A percentile compares a stretch with the other conserved stretches of the same genome.
Conservation (phyloP, 768 basidiomycete genomes). For the Podaxis mareebaensis region DNA sequence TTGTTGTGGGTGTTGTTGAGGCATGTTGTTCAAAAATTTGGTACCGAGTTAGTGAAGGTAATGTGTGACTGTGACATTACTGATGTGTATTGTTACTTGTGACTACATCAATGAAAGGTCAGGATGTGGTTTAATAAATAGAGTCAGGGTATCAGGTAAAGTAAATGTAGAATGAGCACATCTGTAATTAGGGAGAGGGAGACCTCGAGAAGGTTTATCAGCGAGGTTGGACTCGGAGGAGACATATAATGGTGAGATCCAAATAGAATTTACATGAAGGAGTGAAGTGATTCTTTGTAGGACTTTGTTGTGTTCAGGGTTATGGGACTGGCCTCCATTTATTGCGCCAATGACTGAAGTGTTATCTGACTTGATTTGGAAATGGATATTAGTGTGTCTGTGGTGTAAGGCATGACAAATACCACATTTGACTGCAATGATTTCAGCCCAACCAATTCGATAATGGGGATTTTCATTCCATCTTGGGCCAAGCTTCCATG, state of each 20-base stretch:
- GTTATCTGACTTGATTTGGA: constrained; percentile 35
- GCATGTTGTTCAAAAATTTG: no score
- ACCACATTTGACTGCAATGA: constrained; percentile 20
- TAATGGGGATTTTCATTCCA: constrained; percentile 20
- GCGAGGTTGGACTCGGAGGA: constrained; percentile 14
- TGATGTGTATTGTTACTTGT: no score
- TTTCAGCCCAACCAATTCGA: constrained; percentile 26
- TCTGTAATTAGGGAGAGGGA: neutral
- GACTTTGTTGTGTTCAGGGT: constrained; percentile 20
- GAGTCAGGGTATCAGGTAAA: no score
- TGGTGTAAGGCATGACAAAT: constrained; percentile 1
- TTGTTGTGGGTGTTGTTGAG: no score
- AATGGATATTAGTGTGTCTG: constrained; percentile 21
- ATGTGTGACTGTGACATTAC: no score
- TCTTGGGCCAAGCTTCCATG: constrained; percentile 21
- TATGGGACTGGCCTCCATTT: constrained; percentile 20
- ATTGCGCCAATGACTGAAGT: constrained; percentile 32
- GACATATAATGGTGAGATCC: constrained; percentile 9
- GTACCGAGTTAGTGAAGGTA: no score
- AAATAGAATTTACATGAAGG: constrained; percentile 7
- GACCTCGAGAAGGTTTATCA: constrained; percentile 15
- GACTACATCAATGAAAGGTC: no score
- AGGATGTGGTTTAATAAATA: no score
- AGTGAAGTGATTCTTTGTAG: constrained; percentile 17
- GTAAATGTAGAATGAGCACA: no score